Base-by-base conservation (phyloP, 2,329 filamentous ascomycete species). In the Botrytis paeoniae region DNA sequence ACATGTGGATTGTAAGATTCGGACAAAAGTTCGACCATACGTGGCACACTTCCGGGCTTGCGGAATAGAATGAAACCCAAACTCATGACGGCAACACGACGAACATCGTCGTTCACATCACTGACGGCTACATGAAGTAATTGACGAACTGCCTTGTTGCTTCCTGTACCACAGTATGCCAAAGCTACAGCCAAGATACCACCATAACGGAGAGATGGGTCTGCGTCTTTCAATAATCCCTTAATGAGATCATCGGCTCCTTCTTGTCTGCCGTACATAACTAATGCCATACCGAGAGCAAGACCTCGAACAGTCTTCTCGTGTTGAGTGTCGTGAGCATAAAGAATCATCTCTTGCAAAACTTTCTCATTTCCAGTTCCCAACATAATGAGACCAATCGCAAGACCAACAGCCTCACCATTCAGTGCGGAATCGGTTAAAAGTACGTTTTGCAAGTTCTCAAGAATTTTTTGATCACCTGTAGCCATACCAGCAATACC, bases 1-100 rank as follows among this genome's bases (percentile, higher is more conserved):
- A 99, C 96, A 81, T 99, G 96, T 32, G 96, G 96, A 84, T 99
- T 99, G 86, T 99, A 99, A 0, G 95, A 98, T 83, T 99, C 97
- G 8, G 96, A 96, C 32, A 99, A 90, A 69, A 99, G 89, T 84
- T 99, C 97, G 59, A 99, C 96, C 95, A 99, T 99, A 76, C 97
- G 93, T 70, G 97, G 97, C 25, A 99, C 96, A 79, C 94, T 97
- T 79, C 94, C 93, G 63, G 97, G 94, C 86, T 98, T 99, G 76
- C 96, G 89, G 92, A 99, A 99, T 41, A 99, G 89, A 77, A 99
- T 98, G 84, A 99, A 99, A 60, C 96, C 96, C 81, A 99, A 88
- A 83, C 94, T 97, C 93, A 99, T 97, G 75, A 99, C 96, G 20
- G 96, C 96, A 75, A 97, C 94, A 79, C 96, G 90, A 78, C 96